Percentiles rank a stretch among this genome's conserved stretches.
Conservation (phyloP, 164 flowering plant genomes). For the Piper betle region DNA sequence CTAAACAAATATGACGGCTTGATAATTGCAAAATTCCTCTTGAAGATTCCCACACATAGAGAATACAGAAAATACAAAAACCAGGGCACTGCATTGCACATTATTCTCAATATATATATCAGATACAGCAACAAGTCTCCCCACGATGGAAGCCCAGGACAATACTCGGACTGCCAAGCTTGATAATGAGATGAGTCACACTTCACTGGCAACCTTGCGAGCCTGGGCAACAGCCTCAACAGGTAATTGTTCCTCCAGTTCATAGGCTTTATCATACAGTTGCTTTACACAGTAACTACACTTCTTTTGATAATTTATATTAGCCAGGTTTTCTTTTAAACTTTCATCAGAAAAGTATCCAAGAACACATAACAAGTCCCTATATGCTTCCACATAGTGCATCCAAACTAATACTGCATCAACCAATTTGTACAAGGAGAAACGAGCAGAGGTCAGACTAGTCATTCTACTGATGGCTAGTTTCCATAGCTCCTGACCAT, state of each 20-base stretch:
- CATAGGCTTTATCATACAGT: slow-evolving; percentile 36
- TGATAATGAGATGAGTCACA: background rate
- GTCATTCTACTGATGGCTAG: slow-evolving; percentile 39
- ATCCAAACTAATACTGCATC: slow-evolving; percentile 37
- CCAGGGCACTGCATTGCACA: background rate
- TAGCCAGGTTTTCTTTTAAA: slow-evolving; percentile 17
- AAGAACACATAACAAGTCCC: slow-evolving; percentile 30
- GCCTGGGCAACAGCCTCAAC: slow-evolving; percentile 55
- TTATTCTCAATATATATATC: background rate
- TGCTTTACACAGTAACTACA: slow-evolving; percentile 24
- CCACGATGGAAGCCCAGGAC: slow-evolving; percentile 1
- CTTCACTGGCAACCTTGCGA: slow-evolving; percentile 47
- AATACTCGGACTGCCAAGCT: background rate
- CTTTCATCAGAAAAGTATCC: slow-evolving; percentile 36
- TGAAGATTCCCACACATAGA: slow-evolving; percentile 3
- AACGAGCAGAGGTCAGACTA: slow-evolving; percentile 23
- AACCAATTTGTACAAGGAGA: slow-evolving; percentile 29
- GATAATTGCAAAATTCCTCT: slow-evolving; percentile 9
- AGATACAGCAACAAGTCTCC: slow-evolving; percentile 10
- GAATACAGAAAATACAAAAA: slow-evolving; percentile 12
- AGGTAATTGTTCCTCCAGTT: slow-evolving; percentile 53
- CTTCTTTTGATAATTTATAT: slow-evolving; percentile 22
- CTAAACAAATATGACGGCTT: slow-evolving; percentile 1
- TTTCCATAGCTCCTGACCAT: slow-evolving; percentile 70
- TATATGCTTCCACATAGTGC: slow-evolving; percentile 43